Evolutionary conservation across 495 filamentous ascomycete genomes (phyloP).

Genomic region (Filosporella fistucella): DNA sequence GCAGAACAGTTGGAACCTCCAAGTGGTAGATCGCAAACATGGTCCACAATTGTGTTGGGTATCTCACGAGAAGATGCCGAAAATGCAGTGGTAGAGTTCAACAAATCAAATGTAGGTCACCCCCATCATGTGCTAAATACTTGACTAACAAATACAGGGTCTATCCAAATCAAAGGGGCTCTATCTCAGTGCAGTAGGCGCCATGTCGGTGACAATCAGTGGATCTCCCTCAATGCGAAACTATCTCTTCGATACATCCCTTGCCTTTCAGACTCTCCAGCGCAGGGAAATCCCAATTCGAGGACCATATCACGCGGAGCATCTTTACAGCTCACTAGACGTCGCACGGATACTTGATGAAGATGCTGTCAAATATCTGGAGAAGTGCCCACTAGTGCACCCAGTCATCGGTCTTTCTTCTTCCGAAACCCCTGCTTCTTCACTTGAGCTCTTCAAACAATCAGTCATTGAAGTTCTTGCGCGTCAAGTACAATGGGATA

Average conservation of each 20-base stretch:
- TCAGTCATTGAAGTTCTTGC: conserved; percentile 10
- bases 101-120: conserved; percentile 40
- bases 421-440: neutral
- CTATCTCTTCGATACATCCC: conserved; percentile 46
- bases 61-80: conserved; percentile 39
- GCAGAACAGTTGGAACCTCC: conserved; percentile 48
- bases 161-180: conserved; percentile 55
- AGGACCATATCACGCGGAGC: conserved; percentile 76
- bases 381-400: conserved; percentile 3
- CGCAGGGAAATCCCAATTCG: conserved; percentile 63
- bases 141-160: conserved; percentile 31
- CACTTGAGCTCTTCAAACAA: conserved; percentile 12
- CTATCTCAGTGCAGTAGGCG: conserved; percentile 70
- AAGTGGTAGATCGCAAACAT: conserved; percentile 44
- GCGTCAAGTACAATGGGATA: conserved; percentile 10
- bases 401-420: conserved; percentile 2
- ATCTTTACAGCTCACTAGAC: conserved; percentile 48
- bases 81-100: conserved; percentile 40
- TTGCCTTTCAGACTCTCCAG: conserved; percentile 34
- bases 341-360: conserved; percentile 11
- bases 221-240: conserved; percentile 63
- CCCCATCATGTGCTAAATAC: neutral
- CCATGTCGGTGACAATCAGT: conserved; percentile 69
- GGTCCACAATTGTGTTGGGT: conserved; percentile 51
- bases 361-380: conserved; percentile 2